These are phyloP conservation scores for Kodamaea kaohsiungensis DNA, from an alignment of 805 yeast species.

Conservation along the genomic window DNA sequence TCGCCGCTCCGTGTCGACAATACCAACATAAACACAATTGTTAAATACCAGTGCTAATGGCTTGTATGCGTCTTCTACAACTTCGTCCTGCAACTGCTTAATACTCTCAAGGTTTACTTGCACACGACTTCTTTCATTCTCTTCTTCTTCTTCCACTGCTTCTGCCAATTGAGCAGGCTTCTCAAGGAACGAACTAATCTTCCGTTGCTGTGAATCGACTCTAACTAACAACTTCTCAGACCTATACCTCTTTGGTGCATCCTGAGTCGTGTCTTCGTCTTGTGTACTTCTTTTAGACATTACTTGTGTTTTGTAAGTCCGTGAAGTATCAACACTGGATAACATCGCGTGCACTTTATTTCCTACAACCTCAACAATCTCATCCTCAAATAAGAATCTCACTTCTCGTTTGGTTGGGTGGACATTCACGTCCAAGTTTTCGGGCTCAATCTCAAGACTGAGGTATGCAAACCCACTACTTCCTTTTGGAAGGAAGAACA, in stretches of 20 bases:
- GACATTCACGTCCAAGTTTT: constrained; percentile 84
- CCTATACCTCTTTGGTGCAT: constrained; percentile 33
- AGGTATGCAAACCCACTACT: constrained; percentile 73
- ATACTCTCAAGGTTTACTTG: constrained; percentile 60
- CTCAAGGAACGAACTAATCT: constrained; percentile 18
- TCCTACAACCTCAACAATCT: constrained; percentile 67
- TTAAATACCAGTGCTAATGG: constrained; percentile 67
- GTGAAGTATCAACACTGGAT: constrained; percentile 59
- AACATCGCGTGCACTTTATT: constrained; percentile 50
- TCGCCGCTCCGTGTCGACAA: constrained; percentile 70
- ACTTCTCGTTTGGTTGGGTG: constrained; percentile 97
- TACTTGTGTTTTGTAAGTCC: constrained; percentile 61
- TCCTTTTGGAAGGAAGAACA: constrained; percentile 75
- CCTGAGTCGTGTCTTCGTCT: neutral
- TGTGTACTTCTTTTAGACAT: constrained; percentile 2
- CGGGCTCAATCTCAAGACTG: constrained; percentile 64
- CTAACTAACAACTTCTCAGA: constrained; percentile 71
- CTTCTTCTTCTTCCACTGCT: neutral
- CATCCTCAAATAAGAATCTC: constrained; percentile 80
- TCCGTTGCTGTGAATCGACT: constrained; percentile 65
- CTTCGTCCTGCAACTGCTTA: constrained; percentile 50
- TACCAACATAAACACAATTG: constrained; percentile 74
- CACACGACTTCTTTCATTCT: constrained; percentile 18
- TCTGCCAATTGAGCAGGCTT: neutral
- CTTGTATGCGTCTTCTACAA: constrained; percentile 47